These are phyloP conservation scores for Candida insectorum DNA, from an alignment of 805 yeast species.

Conservation along the genomic window DNA sequence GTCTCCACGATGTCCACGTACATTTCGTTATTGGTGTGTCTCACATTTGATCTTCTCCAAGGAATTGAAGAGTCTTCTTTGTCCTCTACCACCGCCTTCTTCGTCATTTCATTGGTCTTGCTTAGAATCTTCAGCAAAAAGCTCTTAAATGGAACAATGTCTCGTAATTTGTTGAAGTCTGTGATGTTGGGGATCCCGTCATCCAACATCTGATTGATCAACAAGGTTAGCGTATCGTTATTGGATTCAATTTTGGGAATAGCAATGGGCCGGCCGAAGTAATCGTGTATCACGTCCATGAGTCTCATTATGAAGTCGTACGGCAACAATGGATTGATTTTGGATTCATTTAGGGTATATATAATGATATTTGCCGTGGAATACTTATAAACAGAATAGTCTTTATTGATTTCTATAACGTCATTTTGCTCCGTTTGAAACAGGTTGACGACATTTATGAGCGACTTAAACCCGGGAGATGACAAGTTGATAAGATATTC, in stretches of 20 bases:
- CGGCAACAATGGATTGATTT: conserved; percentile 51
- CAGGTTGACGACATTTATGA: conserved; percentile 12
- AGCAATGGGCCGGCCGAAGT: conserved; percentile 55
- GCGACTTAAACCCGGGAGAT: conserved; percentile 30
- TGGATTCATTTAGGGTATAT: conserved; percentile 24
- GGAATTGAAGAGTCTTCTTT: conserved; percentile 44
- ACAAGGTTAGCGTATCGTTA: conserved; percentile 63
- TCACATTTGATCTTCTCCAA: conserved; percentile 77
- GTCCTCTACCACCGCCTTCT: conserved; percentile 17
- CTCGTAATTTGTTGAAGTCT: conserved; percentile 67
- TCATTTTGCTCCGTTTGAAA: conserved; percentile 10
- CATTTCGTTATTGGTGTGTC: conserved; percentile 76
- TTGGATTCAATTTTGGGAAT: conserved; percentile 62
- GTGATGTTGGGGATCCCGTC: conserved; percentile 71
- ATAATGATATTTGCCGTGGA: conserved; percentile 20
- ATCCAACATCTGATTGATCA: conserved; percentile 76
- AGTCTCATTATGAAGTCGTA: conserved; percentile 50
- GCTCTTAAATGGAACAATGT: conserved; percentile 63
- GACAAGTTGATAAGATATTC: conserved; percentile 31
- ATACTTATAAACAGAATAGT: conserved; percentile 25
- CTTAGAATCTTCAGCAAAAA: conserved; percentile 51
- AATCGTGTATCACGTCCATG: conserved; percentile 51
- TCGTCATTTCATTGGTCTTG: conserved; percentile 32
- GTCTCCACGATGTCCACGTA: conserved; percentile 78
- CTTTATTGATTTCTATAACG: conserved; percentile 26